Base-by-base conservation (phyloP, 2,329 filamentous ascomycete species). In the Ophiosphaerella korrae region DNA sequence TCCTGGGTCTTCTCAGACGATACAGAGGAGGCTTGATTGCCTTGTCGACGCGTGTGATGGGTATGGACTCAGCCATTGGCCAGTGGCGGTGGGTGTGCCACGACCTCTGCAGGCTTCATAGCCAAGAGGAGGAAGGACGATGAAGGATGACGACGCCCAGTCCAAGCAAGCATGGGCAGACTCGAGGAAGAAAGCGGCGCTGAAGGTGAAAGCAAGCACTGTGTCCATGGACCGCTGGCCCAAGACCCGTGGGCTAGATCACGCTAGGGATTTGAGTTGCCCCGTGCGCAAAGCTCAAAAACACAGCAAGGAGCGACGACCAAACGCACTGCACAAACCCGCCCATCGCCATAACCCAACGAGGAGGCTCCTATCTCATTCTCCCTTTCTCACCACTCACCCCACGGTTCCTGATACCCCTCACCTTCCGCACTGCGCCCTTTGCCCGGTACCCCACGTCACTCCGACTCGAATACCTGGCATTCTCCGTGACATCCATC, bases 281-380 rank as follows among this genome's bases (percentile, higher is more conserved):
- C 45, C 14, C 36, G 26, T 47, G 51, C 52, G 47, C 39, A 35
- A 52, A 60, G 62, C 57, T 66, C 61, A 66, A 68, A 69, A 67
- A 65, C 58, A 63, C 57, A 54, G 44, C 36, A 40, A 58, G 58
- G 58, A 55, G 58, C 59, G 50, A 63, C 58, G 26, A 48, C 59
- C 58, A 31, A 38, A 39, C 42, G 33, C 48, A 38, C 48, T 42
- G 47, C 53, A 56, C 50, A 57, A 52, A 55, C 54, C 52, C 54
- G 60, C 58, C 18, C 60, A 60, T 63, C 63, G 58, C 62, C 65
- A 66, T 62, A 59, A 57, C 53, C 57, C 43, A 49, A 57, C 59
- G 53, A 58, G 58, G 60, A 65, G 63, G 55, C 59, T 49, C 48
- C 44, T 53, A 66, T 58, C 47, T 42, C 40, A 52, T 44, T 34